Evolutionary conservation across 108 stramenopile species (phyloP).

Genomic region (Skeletonema marinoi): DNA sequence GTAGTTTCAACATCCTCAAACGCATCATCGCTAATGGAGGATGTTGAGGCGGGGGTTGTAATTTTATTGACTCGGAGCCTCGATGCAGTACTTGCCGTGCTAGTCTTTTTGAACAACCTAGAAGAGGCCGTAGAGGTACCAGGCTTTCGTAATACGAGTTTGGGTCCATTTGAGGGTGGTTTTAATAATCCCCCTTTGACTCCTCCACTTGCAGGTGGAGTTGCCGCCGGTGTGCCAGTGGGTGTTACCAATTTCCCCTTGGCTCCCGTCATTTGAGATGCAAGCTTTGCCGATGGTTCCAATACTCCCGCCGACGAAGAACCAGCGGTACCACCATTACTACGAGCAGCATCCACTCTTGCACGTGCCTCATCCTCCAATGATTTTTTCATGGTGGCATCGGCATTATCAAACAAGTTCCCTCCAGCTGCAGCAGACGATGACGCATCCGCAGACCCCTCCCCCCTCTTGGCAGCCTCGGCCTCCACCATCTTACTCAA

Average conservation of each 20-base stretch:
- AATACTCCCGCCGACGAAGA: conserved; percentile 41
- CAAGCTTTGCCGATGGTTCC: conserved; percentile 69
- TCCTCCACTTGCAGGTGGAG: conserved; percentile 63
- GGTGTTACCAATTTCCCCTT: conserved; percentile 61
- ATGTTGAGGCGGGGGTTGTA: conserved; percentile 7
- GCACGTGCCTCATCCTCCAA: conserved; percentile 51
- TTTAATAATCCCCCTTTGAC: conserved; percentile 7
- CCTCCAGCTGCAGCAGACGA: conserved; percentile 10
- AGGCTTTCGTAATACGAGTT: conserved; percentile 69
- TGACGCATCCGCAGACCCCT: conserved; percentile 43
- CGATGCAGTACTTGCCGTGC: conserved; percentile 24
- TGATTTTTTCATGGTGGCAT: conserved; percentile 56
- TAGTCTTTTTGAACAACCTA: conserved; percentile 69
- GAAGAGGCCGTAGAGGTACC: conserved; percentile 38
- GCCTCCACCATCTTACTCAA: conserved; percentile 71
- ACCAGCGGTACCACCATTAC: conserved; percentile 15
- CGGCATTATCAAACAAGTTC: conserved; percentile 62
- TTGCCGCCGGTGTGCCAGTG: conserved; percentile 61
- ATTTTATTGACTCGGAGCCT: conserved; percentile 82
- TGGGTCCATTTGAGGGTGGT: conserved; percentile 22
- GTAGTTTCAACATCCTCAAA: conserved; percentile 73
- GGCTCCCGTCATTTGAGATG: conserved; percentile 65
- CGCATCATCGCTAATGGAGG: conserved; percentile 27
- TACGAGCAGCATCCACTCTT: conserved; percentile 49
- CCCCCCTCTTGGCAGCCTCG: conserved; percentile 76